phyloP scores from a whole-genome alignment of 805 yeast genomes.

The Monosporozyma yasuniensis region DNA sequence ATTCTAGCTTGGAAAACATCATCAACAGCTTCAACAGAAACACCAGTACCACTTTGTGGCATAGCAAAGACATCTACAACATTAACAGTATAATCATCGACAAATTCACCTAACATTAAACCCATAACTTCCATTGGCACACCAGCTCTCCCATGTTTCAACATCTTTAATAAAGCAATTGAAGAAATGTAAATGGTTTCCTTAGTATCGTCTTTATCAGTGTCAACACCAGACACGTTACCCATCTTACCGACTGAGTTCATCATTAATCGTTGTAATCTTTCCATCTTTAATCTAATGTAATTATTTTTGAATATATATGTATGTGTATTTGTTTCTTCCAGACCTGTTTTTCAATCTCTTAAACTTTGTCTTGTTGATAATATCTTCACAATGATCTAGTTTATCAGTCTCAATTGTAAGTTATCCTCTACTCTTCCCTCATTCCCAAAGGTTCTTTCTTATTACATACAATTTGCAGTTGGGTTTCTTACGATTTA shows the following conservation, averaged over 20 bases:
- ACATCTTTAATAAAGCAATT: slow-evolving; percentile 88
- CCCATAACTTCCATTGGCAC: slow-evolving; percentile 93
- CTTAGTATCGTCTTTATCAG: slow-evolving; percentile 84
- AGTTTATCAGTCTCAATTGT: neutral
- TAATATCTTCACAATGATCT: neutral
- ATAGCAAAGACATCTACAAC: slow-evolving; percentile 98
- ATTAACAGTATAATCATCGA: slow-evolving; percentile 93
- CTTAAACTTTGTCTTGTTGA: too few relatives aligned
- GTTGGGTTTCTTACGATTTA: neutral
- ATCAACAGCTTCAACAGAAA: slow-evolving; percentile 97
- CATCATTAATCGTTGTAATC: slow-evolving; percentile 36
- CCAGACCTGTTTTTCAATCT: too few relatives aligned
- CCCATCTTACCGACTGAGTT: slow-evolving; percentile 7
- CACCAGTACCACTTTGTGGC: slow-evolving; percentile 99
- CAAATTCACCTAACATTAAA: slow-evolving; percentile 94
- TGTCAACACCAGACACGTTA: slow-evolving; percentile 43
- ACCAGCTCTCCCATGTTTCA: slow-evolving; percentile 93
- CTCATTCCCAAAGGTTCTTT: neutral
- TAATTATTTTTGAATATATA: neutral
- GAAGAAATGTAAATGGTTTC: slow-evolving; percentile 96
- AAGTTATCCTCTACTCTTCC: neutral
- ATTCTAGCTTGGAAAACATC: slow-evolving; percentile 97
- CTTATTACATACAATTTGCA: neutral
- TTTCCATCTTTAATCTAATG: slow-evolving; percentile 27
- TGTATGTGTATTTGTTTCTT: neutral